Evolutionary conservation across 352 stramenopile genomes (phyloP), one percentile per base, ranked within the genome.

Genomic region (Achlya hypogyna): DNA sequence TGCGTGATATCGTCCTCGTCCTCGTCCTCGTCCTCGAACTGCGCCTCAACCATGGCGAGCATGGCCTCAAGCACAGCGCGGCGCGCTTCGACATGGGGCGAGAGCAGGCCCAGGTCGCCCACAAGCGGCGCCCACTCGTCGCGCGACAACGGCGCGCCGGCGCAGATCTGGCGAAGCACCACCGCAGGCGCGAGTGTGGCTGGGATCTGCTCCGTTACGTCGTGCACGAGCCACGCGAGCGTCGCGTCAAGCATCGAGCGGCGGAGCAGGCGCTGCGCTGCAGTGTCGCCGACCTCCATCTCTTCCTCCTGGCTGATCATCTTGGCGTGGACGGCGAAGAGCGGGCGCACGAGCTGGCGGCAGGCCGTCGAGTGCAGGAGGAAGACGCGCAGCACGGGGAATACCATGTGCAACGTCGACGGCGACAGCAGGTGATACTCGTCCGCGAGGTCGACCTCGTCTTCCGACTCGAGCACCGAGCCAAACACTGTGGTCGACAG

Each of bases 261-360:
- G 10, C 85, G 86, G 5, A 95, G 72, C 51, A 91, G 56, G 1
- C 83, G 78, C 70, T 95, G 86, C 0, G 86, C 70, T 0, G 75
- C 78, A 4, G 90, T 78, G 60, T 95, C 86, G 8, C 85, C 86
- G n/a, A 94, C 77, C 70, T 95, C 86, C 65, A 93, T 84, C 32
- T 95, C 86, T 22, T 95, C 86, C 40, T 95, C 86, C 28, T 92
- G 81, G 10, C 82, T 81, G 52, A 95, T 95, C 81, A 93, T 93
- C n/a, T 74, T 80, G 18, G 78, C 83, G 35, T 95, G 85, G 10
- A 79, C 81, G 5, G 84, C 82, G 69, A 93, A 86, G 10, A 95
- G 74, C 60, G 83, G 81, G 62, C 93, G 59, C 16, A 73, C 71
- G 82, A 83, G 93, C 25, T 82, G 79, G 3, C 85, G 79, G 51